These are phyloP conservation scores for Zygosaccharomyces sapae DNA, from an alignment of 1,139 yeast species.

Conservation along the genomic window DNA sequence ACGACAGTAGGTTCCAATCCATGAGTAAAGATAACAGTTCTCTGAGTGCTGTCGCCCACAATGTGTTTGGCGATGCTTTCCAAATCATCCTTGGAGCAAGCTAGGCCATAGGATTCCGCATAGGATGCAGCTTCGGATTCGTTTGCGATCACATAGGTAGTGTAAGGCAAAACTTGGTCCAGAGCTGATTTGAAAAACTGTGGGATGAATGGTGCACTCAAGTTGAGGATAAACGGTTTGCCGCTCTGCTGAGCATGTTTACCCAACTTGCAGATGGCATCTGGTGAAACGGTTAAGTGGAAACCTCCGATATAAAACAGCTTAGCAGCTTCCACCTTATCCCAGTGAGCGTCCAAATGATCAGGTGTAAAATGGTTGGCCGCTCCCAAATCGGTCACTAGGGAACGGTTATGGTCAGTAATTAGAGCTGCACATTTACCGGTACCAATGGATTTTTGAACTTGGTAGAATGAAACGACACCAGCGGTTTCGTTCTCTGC, in stretches of 20 bases:
- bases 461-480: constrained; percentile 78
- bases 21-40: constrained; percentile 89
- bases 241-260: constrained; percentile 83
- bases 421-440: constrained; percentile 98
- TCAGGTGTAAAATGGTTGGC: constrained; percentile 93
- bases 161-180: constrained; percentile 75
- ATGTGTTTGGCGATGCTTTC: constrained; percentile 75
- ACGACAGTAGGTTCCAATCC: constrained; percentile 89
- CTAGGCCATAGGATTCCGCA: constrained; percentile 75
- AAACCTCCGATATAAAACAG: constrained; percentile 92
- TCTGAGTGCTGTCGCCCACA: constrained; percentile 60
- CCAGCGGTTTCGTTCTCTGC: constrained; percentile 88
- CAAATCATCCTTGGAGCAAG: constrained; percentile 53
- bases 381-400: constrained; percentile 94
- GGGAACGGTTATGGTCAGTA: constrained; percentile 81
- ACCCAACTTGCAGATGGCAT: constrained; percentile 84
- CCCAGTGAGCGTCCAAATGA: constrained; percentile 89
- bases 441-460: constrained; percentile 71
- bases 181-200: constrained; percentile 92
- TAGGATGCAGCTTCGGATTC: constrained; percentile 96
- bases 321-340: constrained; percentile 72
- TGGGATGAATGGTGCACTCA: constrained; percentile 95
- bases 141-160: constrained; percentile 89
- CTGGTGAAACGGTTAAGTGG: constrained; percentile 97
- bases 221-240: constrained; percentile 80